Evolutionary conservation across 1,139 yeast species (phyloP).

Genomic region (Pichia inconspicua): DNA sequence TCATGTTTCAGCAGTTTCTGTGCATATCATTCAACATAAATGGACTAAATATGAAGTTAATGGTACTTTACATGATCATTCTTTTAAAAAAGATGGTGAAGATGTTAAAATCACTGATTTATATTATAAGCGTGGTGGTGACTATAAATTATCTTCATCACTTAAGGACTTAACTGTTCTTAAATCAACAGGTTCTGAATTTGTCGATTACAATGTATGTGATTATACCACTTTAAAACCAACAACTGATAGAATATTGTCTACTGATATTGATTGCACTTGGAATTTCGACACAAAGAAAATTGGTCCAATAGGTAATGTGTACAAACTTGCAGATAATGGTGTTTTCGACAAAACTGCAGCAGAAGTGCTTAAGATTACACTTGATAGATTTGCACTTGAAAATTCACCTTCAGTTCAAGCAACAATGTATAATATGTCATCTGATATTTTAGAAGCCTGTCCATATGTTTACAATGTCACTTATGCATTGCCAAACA

Average conservation of each 20-base stretch:
- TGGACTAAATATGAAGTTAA: conserved; percentile 74
- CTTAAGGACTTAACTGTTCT: conserved; percentile 79
- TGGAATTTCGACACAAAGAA: conserved; percentile 59
- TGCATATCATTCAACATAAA: conserved; percentile 58
- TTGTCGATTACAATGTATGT: conserved; percentile 76
- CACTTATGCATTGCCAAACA: conserved; percentile 75
- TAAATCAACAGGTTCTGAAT: conserved; percentile 92
- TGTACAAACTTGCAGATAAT: conserved; percentile 44
- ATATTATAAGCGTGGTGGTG: conserved; percentile 41
- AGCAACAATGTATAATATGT: conserved; percentile 94
- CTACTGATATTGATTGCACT: conserved; percentile 74
- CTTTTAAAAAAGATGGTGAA: conserved; percentile 77
- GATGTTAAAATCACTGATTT: conserved; percentile 62
- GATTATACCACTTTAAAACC: conserved; percentile 85
- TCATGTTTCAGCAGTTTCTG: conserved; percentile 67
- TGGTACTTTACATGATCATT: conserved; percentile 73
- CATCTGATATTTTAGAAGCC: conserved; percentile 54
- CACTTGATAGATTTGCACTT: conserved; percentile 69
- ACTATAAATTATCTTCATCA: conserved; percentile 56
- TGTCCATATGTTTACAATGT: conserved; percentile 57
- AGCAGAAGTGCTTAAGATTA: conserved; percentile 53
- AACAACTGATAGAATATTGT: conserved; percentile 73
- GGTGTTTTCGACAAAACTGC: conserved; percentile 57
- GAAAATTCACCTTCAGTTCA: conserved; percentile 90
- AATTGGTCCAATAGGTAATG: conserved; percentile 43